A percentile compares a stretch with the other conserved stretches of the same genome.
Conservation (phyloP, 2,329 filamentous ascomycete species). For the Paecilomyces formosus region DNA sequence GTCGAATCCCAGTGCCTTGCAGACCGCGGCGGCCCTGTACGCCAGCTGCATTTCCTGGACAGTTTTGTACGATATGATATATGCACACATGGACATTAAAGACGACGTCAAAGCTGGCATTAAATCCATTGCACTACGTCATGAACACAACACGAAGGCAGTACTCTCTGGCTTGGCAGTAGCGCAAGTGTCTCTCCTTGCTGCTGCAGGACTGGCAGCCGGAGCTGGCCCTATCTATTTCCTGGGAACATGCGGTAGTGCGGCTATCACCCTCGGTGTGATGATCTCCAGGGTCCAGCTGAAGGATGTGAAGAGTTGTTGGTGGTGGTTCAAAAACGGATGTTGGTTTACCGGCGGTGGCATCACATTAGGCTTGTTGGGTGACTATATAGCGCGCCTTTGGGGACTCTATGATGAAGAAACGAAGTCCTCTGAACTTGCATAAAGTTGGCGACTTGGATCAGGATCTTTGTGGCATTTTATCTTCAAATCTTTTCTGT, state of each 20-base stretch:
- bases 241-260: constrained; percentile 51
- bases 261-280: constrained; percentile 45
- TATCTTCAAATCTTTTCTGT: neutral
- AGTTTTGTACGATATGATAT: constrained; percentile 45
- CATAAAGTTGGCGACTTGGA: neutral
- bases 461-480: neutral
- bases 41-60: constrained; percentile 43
- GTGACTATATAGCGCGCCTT: constrained; percentile 43
- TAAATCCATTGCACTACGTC: constrained; percentile 44
- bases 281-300: constrained; percentile 55
- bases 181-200: constrained; percentile 36
- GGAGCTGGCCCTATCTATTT: constrained; percentile 55
- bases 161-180: constrained; percentile 34
- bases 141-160: constrained; percentile 40
- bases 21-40: constrained; percentile 36
- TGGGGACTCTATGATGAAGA: constrained; percentile 17
- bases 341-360: constrained; percentile 55
- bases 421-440: neutral
- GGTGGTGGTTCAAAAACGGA: constrained; percentile 59
- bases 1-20: constrained; percentile 25
- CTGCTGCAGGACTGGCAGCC: constrained; percentile 36
- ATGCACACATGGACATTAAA: constrained; percentile 46
- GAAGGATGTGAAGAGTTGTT: constrained; percentile 51
- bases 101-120: constrained; percentile 44
- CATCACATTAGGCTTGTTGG: constrained; percentile 48